Evolutionary conservation across 371 early-diverging fungal genomes (phyloP).

Genomic region (Globomyces sp.): DNA sequence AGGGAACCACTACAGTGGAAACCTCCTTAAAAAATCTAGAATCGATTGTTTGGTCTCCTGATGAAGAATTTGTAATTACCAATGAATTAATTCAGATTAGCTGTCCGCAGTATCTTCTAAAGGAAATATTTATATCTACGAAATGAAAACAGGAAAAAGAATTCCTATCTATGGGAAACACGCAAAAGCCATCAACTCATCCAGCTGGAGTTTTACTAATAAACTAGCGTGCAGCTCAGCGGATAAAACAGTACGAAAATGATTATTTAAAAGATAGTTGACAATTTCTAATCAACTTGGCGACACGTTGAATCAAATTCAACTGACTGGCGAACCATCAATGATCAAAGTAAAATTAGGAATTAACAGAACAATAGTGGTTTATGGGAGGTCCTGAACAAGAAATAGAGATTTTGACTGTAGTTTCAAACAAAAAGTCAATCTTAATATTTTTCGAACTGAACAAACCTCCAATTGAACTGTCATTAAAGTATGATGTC

Average conservation of each 20-base stretch:
- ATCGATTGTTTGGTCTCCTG: constrained; percentile 31
- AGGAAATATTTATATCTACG: constrained; percentile 42
- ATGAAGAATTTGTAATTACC: constrained; percentile 12
- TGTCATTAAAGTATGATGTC: constrained; percentile 46
- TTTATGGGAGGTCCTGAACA: background rate
- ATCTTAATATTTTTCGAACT: constrained; percentile 31
- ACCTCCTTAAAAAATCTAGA: background rate
- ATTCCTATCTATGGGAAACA: constrained; percentile 45
- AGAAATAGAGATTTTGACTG: constrained; percentile 23
- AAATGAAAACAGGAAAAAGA: constrained; percentile 32
- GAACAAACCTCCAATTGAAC: constrained; percentile 39
- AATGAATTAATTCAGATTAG: constrained; percentile 38
- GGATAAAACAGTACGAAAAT: no score
- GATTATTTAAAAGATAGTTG: constrained; percentile 33
- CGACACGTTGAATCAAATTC: constrained; percentile 43
- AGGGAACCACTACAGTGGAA: no score
- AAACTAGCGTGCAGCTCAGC: constrained; percentile 40
- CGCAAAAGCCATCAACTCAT: constrained; percentile 36
- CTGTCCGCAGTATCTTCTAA: constrained; percentile 23
- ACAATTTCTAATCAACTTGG: constrained; percentile 40
- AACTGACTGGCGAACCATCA: constrained; percentile 39
- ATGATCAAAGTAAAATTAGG: constrained; percentile 31
- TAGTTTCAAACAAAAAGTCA: constrained; percentile 32
- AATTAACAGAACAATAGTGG: background rate
- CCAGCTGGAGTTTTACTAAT: constrained; percentile 32